Conservation (phyloP, 495 filamentous ascomycete genomes). For the Tuber aestivum region DNA sequence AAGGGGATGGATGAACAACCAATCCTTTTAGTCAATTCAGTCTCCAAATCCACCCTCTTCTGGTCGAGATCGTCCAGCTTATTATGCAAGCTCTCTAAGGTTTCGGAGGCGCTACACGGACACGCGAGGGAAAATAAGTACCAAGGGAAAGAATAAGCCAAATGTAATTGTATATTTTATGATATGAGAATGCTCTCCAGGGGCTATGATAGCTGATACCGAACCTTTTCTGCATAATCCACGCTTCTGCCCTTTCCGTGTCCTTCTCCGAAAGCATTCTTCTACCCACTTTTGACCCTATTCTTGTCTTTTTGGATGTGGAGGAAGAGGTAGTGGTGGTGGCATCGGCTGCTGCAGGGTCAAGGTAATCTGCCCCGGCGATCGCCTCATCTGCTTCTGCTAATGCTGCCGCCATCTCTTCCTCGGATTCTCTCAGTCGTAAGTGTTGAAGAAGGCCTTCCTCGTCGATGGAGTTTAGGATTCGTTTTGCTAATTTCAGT, state of each 20-base stretch:
- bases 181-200: conserved; percentile 3
- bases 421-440: conserved; percentile 63
- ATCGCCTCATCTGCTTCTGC: conserved; percentile 56
- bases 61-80: conserved; percentile 54
- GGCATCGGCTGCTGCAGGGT: conserved; percentile 48
- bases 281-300: conserved; percentile 30
- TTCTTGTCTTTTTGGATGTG: conserved; percentile 45
- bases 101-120: conserved; percentile 54
- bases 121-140: conserved; percentile 14
- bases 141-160: conserved; percentile 30
- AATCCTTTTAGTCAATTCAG: conserved; percentile 53
- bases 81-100: conserved; percentile 60
- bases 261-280: conserved; percentile 49
- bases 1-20: conserved; percentile 37
- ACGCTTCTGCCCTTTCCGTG: conserved; percentile 57
- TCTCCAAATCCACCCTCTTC: conserved; percentile 56
- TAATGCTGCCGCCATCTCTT: conserved; percentile 62
- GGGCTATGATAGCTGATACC: conserved; percentile 20
- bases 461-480: conserved; percentile 80
- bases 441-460: conserved; percentile 79
- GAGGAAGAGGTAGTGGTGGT: conserved; percentile 44
- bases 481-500: conserved; percentile 59
- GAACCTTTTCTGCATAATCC: conserved; percentile 70
- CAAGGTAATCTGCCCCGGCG: conserved; percentile 49
- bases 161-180: conserved; percentile 18